Percentiles rank a stretch among this genome's conserved stretches.
Conservation (phyloP, 2,329 filamentous ascomycete species). For the Pleoardoris graminearum region DNA sequence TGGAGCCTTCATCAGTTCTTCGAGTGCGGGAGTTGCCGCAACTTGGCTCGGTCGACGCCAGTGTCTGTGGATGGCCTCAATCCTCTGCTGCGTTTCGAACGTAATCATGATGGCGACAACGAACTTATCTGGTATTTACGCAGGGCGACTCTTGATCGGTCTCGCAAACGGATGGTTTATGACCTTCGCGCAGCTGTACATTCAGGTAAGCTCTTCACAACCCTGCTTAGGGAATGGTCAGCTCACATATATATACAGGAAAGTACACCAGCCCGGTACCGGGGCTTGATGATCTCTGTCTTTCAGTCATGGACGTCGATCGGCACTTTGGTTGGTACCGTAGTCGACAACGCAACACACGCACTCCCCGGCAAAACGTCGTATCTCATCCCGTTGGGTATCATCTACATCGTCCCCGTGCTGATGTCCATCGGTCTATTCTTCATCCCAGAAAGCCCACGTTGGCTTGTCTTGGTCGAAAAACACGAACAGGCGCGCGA, state of each 20-base stretch:
- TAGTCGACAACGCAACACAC: conserved; percentile 57
- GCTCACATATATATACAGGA: conserved; percentile 33
- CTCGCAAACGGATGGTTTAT: conserved; percentile 57
- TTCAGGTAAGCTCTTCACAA: conserved; percentile 43
- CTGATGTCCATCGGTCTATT: conserved; percentile 49
- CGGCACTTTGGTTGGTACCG: conserved; percentile 49
- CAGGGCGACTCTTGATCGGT: conserved; percentile 60
- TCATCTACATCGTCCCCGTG: conserved; percentile 58
- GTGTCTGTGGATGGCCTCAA: conserved; percentile 54
- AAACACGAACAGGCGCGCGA: conserved; percentile 25
- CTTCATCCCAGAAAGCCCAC: conserved; percentile 46
- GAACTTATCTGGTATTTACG: conserved; percentile 57
- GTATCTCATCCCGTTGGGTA: conserved; percentile 55
- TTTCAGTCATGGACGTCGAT: conserved; percentile 56
- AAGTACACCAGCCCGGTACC: conserved; percentile 54
- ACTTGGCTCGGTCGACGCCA: conserved; percentile 46
- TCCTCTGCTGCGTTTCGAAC: conserved; percentile 53
- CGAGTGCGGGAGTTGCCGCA: conserved; percentile 40
- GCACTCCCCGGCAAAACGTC: conserved; percentile 20
- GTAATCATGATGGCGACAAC: conserved; percentile 61
- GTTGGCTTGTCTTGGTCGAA: conserved; percentile 47
- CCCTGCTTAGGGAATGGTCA: not conserved
- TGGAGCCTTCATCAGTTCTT: conserved; percentile 51
- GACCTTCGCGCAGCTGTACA: conserved; percentile 58
- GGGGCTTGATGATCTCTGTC: conserved; percentile 54